phyloP scores from a whole-genome alignment of 306 rosid species.

The Senna tora region DNA sequence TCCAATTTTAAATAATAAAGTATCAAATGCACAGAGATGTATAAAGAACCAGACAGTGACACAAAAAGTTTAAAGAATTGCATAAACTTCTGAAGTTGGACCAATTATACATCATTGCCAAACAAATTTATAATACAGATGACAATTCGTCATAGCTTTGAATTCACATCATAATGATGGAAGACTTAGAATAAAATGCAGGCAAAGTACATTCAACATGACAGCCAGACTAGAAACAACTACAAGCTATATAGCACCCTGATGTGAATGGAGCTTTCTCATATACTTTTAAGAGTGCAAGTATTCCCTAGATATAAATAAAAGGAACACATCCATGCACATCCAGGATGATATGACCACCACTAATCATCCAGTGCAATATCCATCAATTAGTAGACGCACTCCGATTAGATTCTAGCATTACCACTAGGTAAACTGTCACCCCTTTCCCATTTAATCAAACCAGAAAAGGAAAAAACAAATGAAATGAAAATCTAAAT shows the following conservation, averaged over 20 bases:
- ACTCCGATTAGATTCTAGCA: neutral
- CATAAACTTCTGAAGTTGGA: neutral
- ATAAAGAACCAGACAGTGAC: neutral
- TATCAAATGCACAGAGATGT: constrained; percentile 16
- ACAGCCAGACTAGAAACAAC: constrained; percentile 8
- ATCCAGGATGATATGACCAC: too few species aligned
- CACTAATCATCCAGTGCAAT: too few species aligned
- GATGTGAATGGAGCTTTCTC: too few species aligned
- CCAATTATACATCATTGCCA: neutral
- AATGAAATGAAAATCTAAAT: neutral
- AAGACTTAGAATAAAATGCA: neutral
- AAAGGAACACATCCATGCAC: too few species aligned
- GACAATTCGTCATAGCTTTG: neutral
- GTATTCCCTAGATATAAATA: too few species aligned
- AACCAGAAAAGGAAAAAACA: neutral
- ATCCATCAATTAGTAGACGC: too few species aligned
- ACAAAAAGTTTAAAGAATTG: neutral
- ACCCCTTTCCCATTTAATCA: constrained; percentile 1
- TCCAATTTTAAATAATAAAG: constrained; percentile 29
- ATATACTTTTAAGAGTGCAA: too few species aligned
- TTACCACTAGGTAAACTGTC: neutral
- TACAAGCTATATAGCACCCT: neutral
- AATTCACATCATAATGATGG: neutral
- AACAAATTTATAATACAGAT: neutral
- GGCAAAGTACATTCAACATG: neutral